Evolutionary conservation across 2,329 filamentous ascomycete species (phyloP).

Genomic region (Hymenoscyphus scutula): DNA sequence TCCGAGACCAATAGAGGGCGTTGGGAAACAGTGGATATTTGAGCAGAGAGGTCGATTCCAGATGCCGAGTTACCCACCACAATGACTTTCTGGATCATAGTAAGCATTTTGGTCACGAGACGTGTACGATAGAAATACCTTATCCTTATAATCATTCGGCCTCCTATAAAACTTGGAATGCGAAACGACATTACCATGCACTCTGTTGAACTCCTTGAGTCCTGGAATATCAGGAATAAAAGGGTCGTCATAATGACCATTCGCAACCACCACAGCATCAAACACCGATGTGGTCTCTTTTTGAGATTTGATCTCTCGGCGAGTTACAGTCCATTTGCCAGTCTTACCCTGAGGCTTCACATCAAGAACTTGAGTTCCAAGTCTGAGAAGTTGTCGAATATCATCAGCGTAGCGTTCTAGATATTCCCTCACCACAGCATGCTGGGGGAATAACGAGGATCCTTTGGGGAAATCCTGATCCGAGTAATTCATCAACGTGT

Average conservation of each 20-base stretch:
- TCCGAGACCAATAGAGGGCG: background rate
- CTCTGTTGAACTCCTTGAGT: background rate
- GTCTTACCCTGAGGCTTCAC: background rate
- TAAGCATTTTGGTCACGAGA: background rate
- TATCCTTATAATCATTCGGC: conserved; percentile 1
- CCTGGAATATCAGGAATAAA: background rate
- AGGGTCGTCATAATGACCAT: conserved; percentile 5
- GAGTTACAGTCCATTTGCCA: background rate
- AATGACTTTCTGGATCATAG: background rate
- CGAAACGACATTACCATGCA: background rate
- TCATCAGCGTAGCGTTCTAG: conserved; percentile 1
- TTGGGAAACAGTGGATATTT: conserved; percentile 2
- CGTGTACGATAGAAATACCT: background rate
- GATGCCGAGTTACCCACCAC: conserved; percentile 4
- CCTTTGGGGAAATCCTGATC: conserved; percentile 2
- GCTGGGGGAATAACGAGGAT: conserved; percentile 2
- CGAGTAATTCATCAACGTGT: conserved; percentile 5
- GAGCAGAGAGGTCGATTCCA: conserved; percentile 1
- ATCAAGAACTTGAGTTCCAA: conserved; percentile 3
- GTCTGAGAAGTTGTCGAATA: background rate
- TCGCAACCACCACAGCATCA: conserved; percentile 3
- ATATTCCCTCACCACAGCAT: conserved; percentile 1
- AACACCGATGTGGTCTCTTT: background rate
- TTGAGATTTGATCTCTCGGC: background rate
- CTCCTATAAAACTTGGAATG: background rate